Evolutionary conservation across 176 grass and related monocot species (phyloP).

Genomic region (Carex kokanica): DNA sequence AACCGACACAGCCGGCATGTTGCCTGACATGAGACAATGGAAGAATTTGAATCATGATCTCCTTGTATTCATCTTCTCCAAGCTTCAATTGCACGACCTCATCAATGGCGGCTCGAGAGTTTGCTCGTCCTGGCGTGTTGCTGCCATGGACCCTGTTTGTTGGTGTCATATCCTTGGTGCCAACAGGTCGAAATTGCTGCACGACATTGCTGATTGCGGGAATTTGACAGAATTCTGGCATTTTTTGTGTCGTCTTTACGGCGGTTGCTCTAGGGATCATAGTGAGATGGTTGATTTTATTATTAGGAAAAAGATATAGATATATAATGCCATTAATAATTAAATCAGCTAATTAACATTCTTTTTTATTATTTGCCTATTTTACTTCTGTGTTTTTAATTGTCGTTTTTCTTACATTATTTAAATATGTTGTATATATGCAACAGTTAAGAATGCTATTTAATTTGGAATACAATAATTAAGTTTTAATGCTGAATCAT

Average conservation of each 20-base stretch:
- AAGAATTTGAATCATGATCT: neutral
- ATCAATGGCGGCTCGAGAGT: neutral
- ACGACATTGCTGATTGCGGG: neutral
- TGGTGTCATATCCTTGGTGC: neutral
- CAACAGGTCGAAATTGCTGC: neutral
- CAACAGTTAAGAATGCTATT: neutral
- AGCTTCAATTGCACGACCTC: neutral
- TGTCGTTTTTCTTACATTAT: neutral
- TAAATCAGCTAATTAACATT: neutral
- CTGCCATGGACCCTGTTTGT: neutral
- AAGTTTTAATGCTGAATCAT: neutral
- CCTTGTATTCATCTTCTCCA: neutral
- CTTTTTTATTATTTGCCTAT: neutral
- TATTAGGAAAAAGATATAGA: constrained; percentile 5
- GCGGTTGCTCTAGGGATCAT: neutral
- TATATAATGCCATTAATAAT: neutral
- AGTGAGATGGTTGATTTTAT: neutral
- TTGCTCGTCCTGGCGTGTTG: neutral
- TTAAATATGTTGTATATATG: neutral
- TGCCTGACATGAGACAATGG: neutral
- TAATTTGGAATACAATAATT: neutral
- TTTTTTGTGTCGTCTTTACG: neutral
- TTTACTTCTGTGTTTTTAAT: neutral
- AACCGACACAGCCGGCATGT: too few species aligned
- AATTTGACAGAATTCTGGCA: neutral